phyloP scores from a whole-genome alignment of 768 basidiomycete genomes.

The Lentinus tigrinus region DNA sequence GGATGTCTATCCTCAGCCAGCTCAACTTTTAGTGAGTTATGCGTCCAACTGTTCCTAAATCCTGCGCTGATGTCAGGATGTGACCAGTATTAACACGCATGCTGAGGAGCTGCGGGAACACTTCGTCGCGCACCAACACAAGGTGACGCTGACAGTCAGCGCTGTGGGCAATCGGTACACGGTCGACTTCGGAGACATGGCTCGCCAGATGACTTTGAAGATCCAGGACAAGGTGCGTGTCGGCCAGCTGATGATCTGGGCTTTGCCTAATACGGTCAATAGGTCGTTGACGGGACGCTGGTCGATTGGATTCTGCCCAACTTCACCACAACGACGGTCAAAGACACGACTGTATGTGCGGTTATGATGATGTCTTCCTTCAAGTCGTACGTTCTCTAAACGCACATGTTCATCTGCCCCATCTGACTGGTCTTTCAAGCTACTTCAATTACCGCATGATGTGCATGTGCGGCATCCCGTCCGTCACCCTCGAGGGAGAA shows the following conservation, averaged over 20 bases:
- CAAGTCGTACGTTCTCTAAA: constrained; percentile 11
- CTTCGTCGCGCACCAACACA: constrained; percentile 36
- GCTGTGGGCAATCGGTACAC: neutral
- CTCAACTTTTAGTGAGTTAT: constrained; percentile 31
- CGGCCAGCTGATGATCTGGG: neutral
- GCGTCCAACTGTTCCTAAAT: neutral
- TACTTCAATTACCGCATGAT: constrained; percentile 22
- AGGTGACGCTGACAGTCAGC: constrained; percentile 19
- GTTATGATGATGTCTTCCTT: constrained; percentile 31
- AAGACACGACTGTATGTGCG: constrained; percentile 27
- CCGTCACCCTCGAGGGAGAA: constrained; percentile 26
- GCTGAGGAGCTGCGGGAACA: constrained; percentile 32
- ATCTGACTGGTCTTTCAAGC: neutral
- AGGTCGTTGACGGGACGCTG: constrained; percentile 26
- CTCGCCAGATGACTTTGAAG: constrained; percentile 25
- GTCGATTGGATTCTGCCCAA: constrained; percentile 29
- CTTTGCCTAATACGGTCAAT: neutral
- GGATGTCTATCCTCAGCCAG: constrained; percentile 42
- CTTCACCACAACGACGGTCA: constrained; percentile 31
- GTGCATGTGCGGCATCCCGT: constrained; percentile 28
- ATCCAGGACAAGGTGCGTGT: constrained; percentile 21
- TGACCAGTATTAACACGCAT: constrained; percentile 26
- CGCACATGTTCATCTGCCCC: no score
- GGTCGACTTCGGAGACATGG: constrained; percentile 32
- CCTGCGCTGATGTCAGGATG: no score